Evolutionary conservation across 2,329 filamentous ascomycete species (phyloP).

Genomic region (Aspergillus novoparasiticus): DNA sequence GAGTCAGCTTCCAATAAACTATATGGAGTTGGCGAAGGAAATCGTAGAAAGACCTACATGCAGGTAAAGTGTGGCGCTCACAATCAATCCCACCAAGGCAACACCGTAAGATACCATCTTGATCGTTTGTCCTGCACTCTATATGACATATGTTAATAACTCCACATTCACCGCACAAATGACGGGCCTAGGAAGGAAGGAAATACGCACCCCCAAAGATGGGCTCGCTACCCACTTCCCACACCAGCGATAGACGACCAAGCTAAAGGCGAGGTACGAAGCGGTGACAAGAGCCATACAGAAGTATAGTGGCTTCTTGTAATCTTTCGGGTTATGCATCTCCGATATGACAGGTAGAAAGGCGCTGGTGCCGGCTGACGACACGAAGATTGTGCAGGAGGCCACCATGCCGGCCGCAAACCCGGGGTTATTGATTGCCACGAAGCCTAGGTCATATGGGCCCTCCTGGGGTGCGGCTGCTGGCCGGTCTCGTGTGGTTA

Average conservation of each 20-base stretch:
- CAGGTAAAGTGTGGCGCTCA: conserved; percentile 51
- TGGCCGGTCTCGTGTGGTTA: conserved; percentile 60
- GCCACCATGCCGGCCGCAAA: conserved; percentile 64
- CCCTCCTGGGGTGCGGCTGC: conserved; percentile 63
- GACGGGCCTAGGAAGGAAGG: neutral
- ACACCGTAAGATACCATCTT: conserved; percentile 66
- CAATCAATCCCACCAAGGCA: conserved; percentile 57
- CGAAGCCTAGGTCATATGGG: conserved; percentile 62
- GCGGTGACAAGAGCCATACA: conserved; percentile 61
- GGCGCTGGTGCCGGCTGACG: conserved; percentile 60
- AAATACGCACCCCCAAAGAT: conserved; percentile 50
- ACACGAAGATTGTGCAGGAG: conserved; percentile 62
- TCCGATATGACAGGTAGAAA: conserved; percentile 68
- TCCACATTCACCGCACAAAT: neutral
- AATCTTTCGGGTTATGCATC: conserved; percentile 63
- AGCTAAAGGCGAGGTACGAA: conserved; percentile 60
- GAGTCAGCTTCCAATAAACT: neutral
- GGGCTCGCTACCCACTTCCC: conserved; percentile 66
- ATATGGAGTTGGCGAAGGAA: neutral
- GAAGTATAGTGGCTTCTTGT: conserved; percentile 61
- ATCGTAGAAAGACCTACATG: conserved; percentile 27
- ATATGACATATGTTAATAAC: neutral
- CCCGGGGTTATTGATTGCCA: conserved; percentile 57
- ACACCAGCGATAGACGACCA: conserved; percentile 65
- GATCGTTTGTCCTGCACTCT: conserved; percentile 58